Evolutionary conservation across 2,329 filamentous ascomycete genomes (phyloP), one percentile per base, ranked within the genome.

Genomic region (Trichoderma sp.): DNA sequence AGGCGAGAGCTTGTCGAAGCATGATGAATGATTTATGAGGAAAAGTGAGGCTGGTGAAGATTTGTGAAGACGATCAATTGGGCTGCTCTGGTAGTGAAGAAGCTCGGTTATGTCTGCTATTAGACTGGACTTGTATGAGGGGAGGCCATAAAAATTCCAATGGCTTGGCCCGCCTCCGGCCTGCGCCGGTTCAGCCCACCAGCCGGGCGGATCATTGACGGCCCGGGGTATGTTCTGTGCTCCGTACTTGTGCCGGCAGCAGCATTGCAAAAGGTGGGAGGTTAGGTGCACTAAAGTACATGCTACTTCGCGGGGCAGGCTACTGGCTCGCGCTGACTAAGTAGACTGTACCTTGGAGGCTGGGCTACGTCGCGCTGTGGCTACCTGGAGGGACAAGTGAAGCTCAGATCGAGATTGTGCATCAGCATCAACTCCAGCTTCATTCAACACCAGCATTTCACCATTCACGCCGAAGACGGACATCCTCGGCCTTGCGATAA

Each of bases 1-100:
- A 75, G 69, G 83, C 79, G 65, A 86, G 72, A 70, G 81, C 80
- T 78, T 86, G 83, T 77, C 84, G 83, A 74, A 86, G 80, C 85
- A 87, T 87, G 74, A 60, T 80, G 76, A 60, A 1, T 14, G 47
- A 24, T 24, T 53, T 53, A 6, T 12, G 47, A 12, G 5, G 21
- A 28, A 43, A n/a, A 73, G 56, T 68, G 62, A 70, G 43, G 47
- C 72, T 57, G 66, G 2, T 36, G 39, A 24, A 34, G 12, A 32
- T 36, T 24, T 34, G 30, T 26, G 7, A 11, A 70, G 32, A 24
- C 11, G 14, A 26, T 36, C 65, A 61, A 69, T 67, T 62, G 71
- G 34, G 43, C 30, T 15, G 47, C 8, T 53, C n/a, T n/a, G 53
- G 14, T 21, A 51, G 53, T 36, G 53, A 57, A n/a, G 36, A 68